Evolutionary conservation across 2,329 filamentous ascomycete species (phyloP), one percentile per base, ranked within the genome.

Genomic region (Ceratocystiopsis minuta): DNA sequence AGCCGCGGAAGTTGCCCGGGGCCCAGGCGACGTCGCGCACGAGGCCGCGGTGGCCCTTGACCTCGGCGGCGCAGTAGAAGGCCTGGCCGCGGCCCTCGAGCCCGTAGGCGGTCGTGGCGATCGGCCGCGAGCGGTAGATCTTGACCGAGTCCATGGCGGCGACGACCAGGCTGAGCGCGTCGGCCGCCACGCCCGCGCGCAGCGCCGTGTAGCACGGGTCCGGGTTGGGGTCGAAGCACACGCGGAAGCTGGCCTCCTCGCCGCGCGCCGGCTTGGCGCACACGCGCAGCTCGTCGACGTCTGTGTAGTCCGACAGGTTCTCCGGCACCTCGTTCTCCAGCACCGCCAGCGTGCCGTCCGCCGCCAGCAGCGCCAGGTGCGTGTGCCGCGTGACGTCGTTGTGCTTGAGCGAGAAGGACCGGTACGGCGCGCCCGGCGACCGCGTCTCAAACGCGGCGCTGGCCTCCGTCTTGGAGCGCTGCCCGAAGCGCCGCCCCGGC

Each of bases 1-100:
- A 88, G 1, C 88, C 88, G 34, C 87, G 68, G 52, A 92, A 85
- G 49, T 86, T 92, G 13, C 86, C 88, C 38, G 86, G 81, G 1
- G 88, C 85, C 90, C 90, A 98, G 2, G 84, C 79, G 1, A 95
- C 73, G 56, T 95, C 87, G 38, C 88, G 71, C 7, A 95, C 81
- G 34, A 96, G 67, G 1, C 78, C 77, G 9, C 73, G 68, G 51
- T 94, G 82, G 2, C 77, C 76, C 28, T 67, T 66, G 15, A 96
- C 64, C 54, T 86, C 80, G 16, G 79, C 77, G 0, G 86, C 86
- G 9, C 83, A 72, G 56, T 93, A 94, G 55, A 96, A 92, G 45
- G 84, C 80, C 46, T 82, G 81, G 64, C 55, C 74, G 61, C 61
- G 76, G 63, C 58, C 64, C 15, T 60, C 59, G 34, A 65, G 65